A percentile compares a stretch with the other conserved stretches of the same genome.
These are phyloP conservation scores for Aspergillus vadensis DNA, from an alignment of 2,329 filamentous ascomycete species.

Conservation along the genomic window DNA sequence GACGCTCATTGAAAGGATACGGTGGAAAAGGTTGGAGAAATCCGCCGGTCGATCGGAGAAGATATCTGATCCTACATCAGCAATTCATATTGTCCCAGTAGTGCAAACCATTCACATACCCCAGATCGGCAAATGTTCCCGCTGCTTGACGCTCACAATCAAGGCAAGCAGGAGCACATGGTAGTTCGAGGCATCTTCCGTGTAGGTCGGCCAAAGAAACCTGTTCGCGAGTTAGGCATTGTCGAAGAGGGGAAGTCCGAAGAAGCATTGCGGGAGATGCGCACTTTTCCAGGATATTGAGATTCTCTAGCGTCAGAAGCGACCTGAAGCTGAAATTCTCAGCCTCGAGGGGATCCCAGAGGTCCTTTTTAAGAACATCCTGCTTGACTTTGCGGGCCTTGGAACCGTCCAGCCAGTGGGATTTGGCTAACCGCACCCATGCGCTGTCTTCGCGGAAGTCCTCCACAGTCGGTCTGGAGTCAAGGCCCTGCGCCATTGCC, in stretches of 20 bases:
- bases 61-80: conserved; percentile 57
- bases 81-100: not conserved
- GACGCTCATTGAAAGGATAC: conserved; percentile 82
- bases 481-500: conserved; percentile 61
- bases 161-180: conserved; percentile 86
- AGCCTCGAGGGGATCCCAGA: conserved; percentile 86
- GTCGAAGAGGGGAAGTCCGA: not conserved
- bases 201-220: conserved; percentile 93
- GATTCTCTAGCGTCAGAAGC: conserved; percentile 79
- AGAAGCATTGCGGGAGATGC: conserved; percentile 17
- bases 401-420: conserved; percentile 76
- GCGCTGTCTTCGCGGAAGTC: conserved; percentile 47
- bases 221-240: conserved; percentile 48
- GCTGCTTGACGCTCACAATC: conserved; percentile 83
- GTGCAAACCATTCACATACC: conserved; percentile 52
- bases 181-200: conserved; percentile 83
- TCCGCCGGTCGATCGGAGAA: conserved; percentile 77
- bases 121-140: conserved; percentile 87
- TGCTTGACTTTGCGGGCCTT: conserved; percentile 75
- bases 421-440: conserved; percentile 71
- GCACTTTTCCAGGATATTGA: conserved; percentile 85
- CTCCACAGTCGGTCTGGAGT: conserved; percentile 46
- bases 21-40: conserved; percentile 87
- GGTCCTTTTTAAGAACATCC: conserved; percentile 78
- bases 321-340: conserved; percentile 76